These are phyloP conservation scores for Cyclotella baltica DNA, from an alignment of 108 stramenopile species.

Conservation along the genomic window DNA sequence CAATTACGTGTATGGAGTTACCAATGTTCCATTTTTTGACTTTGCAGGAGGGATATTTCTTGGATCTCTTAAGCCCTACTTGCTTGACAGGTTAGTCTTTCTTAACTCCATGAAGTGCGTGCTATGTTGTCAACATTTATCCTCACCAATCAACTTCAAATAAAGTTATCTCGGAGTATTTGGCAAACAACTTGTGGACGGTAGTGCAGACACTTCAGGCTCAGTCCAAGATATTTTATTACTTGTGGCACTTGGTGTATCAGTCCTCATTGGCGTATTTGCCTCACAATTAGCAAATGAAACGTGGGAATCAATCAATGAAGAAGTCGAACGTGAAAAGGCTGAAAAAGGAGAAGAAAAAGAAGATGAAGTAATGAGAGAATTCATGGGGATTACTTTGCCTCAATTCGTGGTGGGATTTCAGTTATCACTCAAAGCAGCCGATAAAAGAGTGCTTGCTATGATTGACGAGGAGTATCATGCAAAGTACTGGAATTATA, in stretches of 20 bases:
- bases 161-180: conserved; percentile 80
- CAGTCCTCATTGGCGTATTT: conserved; percentile 87
- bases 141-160: neutral
- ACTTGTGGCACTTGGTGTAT: conserved; percentile 73
- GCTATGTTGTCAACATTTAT: neutral
- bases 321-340: conserved; percentile 75
- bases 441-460: conserved; percentile 60
- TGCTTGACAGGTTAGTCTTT: conserved; percentile 71
- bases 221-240: conserved; percentile 71
- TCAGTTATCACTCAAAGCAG: conserved; percentile 67
- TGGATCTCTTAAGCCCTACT: conserved; percentile 92
- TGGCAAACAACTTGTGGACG: conserved; percentile 82
- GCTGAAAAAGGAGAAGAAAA: conserved; percentile 46
- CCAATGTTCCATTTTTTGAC: conserved; percentile 75
- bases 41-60: conserved; percentile 92
- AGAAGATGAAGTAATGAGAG: conserved; percentile 60
- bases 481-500: conserved; percentile 82
- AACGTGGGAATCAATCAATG: conserved; percentile 85
- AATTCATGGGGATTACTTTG: conserved; percentile 67
- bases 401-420: conserved; percentile 77
- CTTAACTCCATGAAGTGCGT: neutral
- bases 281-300: conserved; percentile 84
- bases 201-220: conserved; percentile 52
- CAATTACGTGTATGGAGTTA: conserved; percentile 94
- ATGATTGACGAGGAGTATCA: conserved; percentile 69